Evolutionary conservation across 2,329 filamentous ascomycete species (phyloP), one percentile per base, ranked within the genome.

Genomic region (Drechslerella dactyloides): DNA sequence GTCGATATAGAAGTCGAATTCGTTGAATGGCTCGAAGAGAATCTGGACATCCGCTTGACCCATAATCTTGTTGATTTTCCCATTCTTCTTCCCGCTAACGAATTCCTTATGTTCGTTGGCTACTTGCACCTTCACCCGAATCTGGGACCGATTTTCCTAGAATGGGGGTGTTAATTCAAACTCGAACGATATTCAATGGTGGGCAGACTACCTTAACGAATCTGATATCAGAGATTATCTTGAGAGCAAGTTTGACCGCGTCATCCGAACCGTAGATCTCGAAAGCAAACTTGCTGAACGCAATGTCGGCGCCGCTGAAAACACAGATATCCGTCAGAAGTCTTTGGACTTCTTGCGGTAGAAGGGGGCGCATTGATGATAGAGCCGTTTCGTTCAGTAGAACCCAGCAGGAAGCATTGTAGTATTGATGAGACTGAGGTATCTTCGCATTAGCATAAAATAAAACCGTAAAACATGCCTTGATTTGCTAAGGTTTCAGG

Each of bases 31-130:
- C 79, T 99, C 94, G 76, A 99, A 99, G 74, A 99, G 93, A 78
- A 99, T 97, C 81, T 99, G 94, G 11, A 99, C 94, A 77, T 96
- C 97, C 84, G 87, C 87, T 88, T 97, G 93, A 23, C 93, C 94
- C 94, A 99, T 99, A 78, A 99, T 99, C 84, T 99, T 99, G 84
- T 99, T 99, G 81, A 99, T 99, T 83, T 99, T 99, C 81, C 94
- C 94, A 77, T 99, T 99, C 84, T 99, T 99, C 84, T 99, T 99
- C 76, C 94, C 94, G 76, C 93, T 97, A 65, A 99, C 94, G 79
- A 99, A 99, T 78, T 99, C 94, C 81, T 99, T 99, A 83, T 99
- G 94, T 82, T 99, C 94, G 78, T 97, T 97, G 78, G 94, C 94
- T 64, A 99, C 88, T 82, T 99, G 94, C 74, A 99, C 96, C 83